Base-by-base conservation (phyloP, 306 rosid genomes). In the Vicia villosa region DNA sequence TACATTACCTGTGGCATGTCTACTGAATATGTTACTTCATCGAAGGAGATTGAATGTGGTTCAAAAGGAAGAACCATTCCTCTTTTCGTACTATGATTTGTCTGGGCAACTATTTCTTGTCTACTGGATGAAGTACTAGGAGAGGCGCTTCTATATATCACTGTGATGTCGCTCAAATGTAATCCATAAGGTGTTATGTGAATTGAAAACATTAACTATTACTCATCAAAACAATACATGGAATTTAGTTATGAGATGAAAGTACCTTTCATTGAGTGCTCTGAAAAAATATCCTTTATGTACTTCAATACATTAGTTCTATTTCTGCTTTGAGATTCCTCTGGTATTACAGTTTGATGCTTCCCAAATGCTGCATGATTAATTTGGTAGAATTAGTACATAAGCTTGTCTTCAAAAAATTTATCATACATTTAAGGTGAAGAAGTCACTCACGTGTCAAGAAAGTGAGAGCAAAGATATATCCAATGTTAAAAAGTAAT, bases 371-470 rank as follows among this genome's bases (percentile, higher is more conserved):
- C 86, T 82, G 81, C 78, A 70, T 14, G 60, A 70, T 45, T 40
- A 76, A 67, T 38, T 59, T 66, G 43, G 14, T 36, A 12, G 32
- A 34, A 38, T 74, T 26, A 78, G 41, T 60, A 70, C 40, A 65
- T 12, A 17, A 1, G 14, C 45, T 43, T 66, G 34, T 20, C 46
- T 19, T 34, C 7, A 7, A 11, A 19, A 2, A 12, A 40, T 65
- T 69, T 42, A 14, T 66, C 4, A 64, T 38, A 28, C 15, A 71
- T 70, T 19, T 60, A 5, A 78, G 73, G 70, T 34, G 61, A 65
- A 78, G 49, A 72, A 34, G 10, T 34, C 36, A 74, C 88, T 74
- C 36, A 86, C 91, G 88, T 57, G 81, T 83, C 49, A 86, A 60
- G 74, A 51, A 79, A 59, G 83, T 68, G 50, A 86, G 91, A 50